Evolutionary conservation across 176 grass and related monocot species (phyloP).

Genomic region (Aegilops bicornis): DNA sequence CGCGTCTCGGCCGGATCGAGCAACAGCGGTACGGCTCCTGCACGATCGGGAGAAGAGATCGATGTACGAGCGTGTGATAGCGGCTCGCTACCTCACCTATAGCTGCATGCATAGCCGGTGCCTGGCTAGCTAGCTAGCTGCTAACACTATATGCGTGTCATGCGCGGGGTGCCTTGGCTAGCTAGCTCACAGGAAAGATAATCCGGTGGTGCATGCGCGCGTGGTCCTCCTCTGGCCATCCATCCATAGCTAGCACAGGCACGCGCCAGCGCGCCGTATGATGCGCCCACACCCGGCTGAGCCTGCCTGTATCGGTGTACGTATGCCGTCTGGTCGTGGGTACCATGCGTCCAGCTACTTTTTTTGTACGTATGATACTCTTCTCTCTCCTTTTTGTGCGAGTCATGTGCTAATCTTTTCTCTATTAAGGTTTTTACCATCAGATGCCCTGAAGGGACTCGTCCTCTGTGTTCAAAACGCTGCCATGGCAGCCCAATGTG

Average conservation of each 20-base stretch:
- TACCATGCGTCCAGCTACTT: background rate
- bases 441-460: background rate
- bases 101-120: background rate
- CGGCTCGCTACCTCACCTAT: background rate
- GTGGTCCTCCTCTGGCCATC: conserved; percentile 1
- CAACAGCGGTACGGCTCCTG: background rate
- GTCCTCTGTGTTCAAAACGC: background rate
- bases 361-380: background rate
- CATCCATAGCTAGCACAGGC: background rate
- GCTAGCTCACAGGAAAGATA: background rate
- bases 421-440: too few species aligned
- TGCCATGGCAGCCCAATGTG: too few species aligned
- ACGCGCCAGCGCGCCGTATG: background rate
- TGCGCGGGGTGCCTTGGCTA: background rate
- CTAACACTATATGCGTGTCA: background rate
- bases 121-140: background rate
- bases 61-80: background rate
- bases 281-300: background rate
- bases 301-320: background rate
- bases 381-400: background rate
- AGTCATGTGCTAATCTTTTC: background rate
- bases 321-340: conserved; percentile 2
- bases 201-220: background rate
- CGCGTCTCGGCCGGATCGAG: conserved; percentile 1
- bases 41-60: background rate